These are phyloP conservation scores for Dendrobium officinale DNA, from an alignment of 106 monocot species.

Conservation along the genomic window DNA sequence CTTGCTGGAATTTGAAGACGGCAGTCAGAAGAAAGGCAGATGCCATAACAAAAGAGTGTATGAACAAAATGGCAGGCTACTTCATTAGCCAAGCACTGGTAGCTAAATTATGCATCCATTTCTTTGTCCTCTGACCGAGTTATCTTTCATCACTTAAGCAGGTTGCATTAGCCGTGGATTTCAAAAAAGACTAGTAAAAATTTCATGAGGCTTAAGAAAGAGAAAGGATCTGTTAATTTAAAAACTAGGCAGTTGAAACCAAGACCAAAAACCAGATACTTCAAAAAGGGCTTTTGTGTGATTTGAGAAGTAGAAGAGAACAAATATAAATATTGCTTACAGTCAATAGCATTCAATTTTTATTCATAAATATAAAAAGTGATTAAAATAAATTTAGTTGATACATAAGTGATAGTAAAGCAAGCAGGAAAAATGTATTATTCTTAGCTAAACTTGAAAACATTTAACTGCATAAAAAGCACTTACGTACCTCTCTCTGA, in stretches of 20 bases:
- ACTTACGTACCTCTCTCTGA: constrained; percentile 50
- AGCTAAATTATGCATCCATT: too few species aligned
- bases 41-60: not conserved
- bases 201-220: not conserved
- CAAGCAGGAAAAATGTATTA: not conserved
- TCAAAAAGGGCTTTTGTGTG: too few species aligned
- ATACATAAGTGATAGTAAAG: not conserved
- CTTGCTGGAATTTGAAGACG: not conserved
- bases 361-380: not conserved
- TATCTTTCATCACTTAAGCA: not conserved
- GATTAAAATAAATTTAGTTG: not conserved
- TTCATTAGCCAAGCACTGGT: not conserved
- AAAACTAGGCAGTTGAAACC: too few species aligned
- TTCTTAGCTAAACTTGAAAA: not conserved
- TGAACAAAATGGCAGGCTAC: not conserved
- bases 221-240: not conserved
- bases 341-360: not conserved
- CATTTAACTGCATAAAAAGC: not conserved
- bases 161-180: not conserved
- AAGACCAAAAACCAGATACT: too few species aligned
- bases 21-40: not conserved
- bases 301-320: too few species aligned
- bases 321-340: not conserved
- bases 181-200: not conserved
- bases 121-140: not conserved